phyloP scores from a whole-genome alignment of 1,139 yeast genomes.

The Eremothecium coryli region DNA sequence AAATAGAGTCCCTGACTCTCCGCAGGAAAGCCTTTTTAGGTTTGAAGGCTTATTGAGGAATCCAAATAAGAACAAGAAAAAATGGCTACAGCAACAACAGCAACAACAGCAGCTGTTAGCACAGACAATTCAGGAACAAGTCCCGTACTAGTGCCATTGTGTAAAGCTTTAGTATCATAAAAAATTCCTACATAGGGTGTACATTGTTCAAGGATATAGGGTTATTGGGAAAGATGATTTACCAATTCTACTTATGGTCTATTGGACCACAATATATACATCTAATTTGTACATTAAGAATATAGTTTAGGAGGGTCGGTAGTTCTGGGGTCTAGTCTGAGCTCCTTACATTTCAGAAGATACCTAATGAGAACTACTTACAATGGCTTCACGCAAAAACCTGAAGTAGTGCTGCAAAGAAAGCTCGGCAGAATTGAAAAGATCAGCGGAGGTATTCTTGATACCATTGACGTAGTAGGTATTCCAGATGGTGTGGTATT shows the following conservation, averaged over 20 bases:
- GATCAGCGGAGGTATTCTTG: conserved; percentile 6
- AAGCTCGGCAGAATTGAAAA: conserved; percentile 8
- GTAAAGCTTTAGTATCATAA: too few relatives aligned
- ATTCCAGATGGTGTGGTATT: conserved; percentile 13
- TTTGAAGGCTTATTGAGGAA: conserved; percentile 33
- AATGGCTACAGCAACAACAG: conserved; percentile 17
- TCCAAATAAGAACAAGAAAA: conserved; percentile 26
- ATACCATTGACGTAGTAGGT: conserved; percentile 13
- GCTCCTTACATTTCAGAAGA: too few relatives aligned
- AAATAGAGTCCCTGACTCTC: conserved; percentile 16
- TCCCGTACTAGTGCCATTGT: conserved; percentile 1
- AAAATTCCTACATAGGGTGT: too few relatives aligned
- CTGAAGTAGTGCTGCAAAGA: conserved; percentile 12
- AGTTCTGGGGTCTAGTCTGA: too few relatives aligned
- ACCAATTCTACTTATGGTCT: too few relatives aligned
- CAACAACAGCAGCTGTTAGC: conserved; percentile 18
- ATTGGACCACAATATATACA: too few relatives aligned
- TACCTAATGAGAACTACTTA: conserved; percentile 2
- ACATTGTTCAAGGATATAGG: too few relatives aligned
- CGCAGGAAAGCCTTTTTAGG: conserved; percentile 32
- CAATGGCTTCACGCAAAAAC: conserved; percentile 7
- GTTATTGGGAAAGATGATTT: too few relatives aligned
- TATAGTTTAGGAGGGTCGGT: too few relatives aligned
- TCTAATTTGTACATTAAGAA: too few relatives aligned
- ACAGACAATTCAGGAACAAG: conserved; percentile 17